Evolutionary conservation across 225 moss, liverwort and hornwort genomes (phyloP).

Genomic region (Sphagnum contortum): DNA sequence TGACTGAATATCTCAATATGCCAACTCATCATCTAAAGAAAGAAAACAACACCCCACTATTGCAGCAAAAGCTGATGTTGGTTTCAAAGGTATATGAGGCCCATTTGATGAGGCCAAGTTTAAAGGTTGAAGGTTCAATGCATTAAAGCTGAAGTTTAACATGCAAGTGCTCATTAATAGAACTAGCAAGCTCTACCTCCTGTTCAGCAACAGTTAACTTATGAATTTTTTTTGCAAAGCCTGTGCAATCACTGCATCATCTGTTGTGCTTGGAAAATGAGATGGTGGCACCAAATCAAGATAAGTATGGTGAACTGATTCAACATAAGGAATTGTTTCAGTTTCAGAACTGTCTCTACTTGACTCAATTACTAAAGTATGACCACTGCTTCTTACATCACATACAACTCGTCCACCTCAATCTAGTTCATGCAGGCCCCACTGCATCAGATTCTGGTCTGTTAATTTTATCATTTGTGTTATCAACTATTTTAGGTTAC

Average conservation of each 20-base stretch:
- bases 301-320: neutral
- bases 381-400: conserved; percentile 1
- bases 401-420: conserved; percentile 15
- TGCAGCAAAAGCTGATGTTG: too few relatives aligned
- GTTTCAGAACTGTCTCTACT: neutral
- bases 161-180: conserved; percentile 11
- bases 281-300: too few relatives aligned
- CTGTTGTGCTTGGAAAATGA: conserved; percentile 11
- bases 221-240: conserved; percentile 56
- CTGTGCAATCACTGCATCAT: conserved; percentile 65
- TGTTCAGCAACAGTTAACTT: conserved; percentile 17
- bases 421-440: conserved; percentile 34
- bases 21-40: too few relatives aligned
- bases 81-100: too few relatives aligned
- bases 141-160: conserved; percentile 2
- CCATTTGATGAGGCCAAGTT: too few relatives aligned
- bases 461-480: conserved; percentile 3
- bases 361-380: too few relatives aligned
- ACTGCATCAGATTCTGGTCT: conserved; percentile 22
- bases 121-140: too few relatives aligned
- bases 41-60: too few relatives aligned
- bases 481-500: too few relatives aligned
- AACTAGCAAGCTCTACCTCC: neutral
- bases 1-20: too few relatives aligned
- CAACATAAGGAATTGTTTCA: neutral